A percentile compares a stretch with the other conserved stretches of the same genome.
These are phyloP conservation scores for Trichoderma simmonsii DNA, from an alignment of 2,329 filamentous ascomycete genomes.

Conservation along the genomic window DNA sequence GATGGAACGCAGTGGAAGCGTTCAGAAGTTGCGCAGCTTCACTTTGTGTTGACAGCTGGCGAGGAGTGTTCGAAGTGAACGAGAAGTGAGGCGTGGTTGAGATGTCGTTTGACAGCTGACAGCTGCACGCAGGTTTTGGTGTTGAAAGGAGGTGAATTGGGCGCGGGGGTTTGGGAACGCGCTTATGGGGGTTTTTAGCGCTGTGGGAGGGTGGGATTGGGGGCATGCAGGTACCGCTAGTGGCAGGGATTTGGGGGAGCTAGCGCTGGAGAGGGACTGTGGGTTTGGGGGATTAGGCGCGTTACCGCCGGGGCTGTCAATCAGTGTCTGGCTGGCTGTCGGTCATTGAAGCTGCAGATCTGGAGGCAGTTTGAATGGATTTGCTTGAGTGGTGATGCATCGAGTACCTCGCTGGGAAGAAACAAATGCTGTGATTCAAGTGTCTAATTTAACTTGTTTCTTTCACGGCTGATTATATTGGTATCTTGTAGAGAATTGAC, in stretches of 20 bases:
- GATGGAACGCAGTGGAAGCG: not conserved
- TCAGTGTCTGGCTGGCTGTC: not conserved
- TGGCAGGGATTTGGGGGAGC: not conserved
- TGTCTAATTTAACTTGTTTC: not conserved
- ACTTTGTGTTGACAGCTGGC: not conserved
- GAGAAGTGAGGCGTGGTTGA: not conserved
- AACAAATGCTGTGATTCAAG: not conserved
- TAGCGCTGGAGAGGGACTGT: not conserved
- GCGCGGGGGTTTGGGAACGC: not conserved
- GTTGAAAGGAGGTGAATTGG: not conserved
- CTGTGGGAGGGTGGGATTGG: not conserved
- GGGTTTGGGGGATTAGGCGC: not conserved
- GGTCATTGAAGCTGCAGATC: not conserved
- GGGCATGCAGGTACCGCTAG: not conserved
- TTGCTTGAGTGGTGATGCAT: not conserved
- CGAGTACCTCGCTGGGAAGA: too few relatives aligned
- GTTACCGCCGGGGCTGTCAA: not conserved
- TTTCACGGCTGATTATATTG: not conserved
- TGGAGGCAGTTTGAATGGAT: not conserved
- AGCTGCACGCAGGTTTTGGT: not conserved
- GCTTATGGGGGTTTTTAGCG: slow-evolving; percentile 12
- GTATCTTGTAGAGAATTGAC: not conserved
- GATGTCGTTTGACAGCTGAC: not conserved
- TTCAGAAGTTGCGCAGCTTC: not conserved
- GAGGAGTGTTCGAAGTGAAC: not conserved